These are phyloP conservation scores for Scheffersomyces stipitis DNA, from an alignment of 805 yeast species.

Conservation along the genomic window DNA sequence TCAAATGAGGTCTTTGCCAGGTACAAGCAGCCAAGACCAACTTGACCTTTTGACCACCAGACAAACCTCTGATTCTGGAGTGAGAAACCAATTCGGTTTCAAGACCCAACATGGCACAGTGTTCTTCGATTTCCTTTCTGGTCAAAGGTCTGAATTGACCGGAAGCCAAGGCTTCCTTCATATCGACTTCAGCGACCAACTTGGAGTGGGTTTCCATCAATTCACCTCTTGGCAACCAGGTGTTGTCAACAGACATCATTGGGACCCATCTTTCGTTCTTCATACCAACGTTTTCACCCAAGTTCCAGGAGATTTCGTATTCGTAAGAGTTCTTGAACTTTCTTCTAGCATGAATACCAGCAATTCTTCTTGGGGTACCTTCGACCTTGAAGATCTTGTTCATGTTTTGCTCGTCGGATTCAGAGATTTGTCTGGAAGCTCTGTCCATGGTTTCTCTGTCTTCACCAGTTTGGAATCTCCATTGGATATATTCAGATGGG, in stretches of 20 bases:
- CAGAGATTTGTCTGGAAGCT: slow-evolving; percentile 98
- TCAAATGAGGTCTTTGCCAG: slow-evolving; percentile 99
- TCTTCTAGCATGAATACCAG: slow-evolving; percentile 93
- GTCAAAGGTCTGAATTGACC: slow-evolving; percentile 99
- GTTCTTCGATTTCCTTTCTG: slow-evolving; percentile 99
- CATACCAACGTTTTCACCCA: slow-evolving; percentile 99
- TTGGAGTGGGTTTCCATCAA: slow-evolving; percentile 93
- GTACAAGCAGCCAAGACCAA: slow-evolving; percentile 99
- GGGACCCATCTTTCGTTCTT: slow-evolving; percentile 99
- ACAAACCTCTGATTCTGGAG: slow-evolving; percentile 99
- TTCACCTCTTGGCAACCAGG: slow-evolving; percentile 99
- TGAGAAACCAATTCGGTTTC: slow-evolving; percentile 99
- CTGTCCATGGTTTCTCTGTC: slow-evolving; percentile 99
- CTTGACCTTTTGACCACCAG: slow-evolving; percentile 99
- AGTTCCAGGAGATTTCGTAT: slow-evolving; percentile 95
- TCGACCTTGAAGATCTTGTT: slow-evolving; percentile 99
- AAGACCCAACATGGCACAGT: slow-evolving; percentile 97
- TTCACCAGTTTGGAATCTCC: slow-evolving; percentile 99
- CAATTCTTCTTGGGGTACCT: slow-evolving; percentile 97
- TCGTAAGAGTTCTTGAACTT: slow-evolving; percentile 99
- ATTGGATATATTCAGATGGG: slow-evolving; percentile 99
- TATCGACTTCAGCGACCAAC: slow-evolving; percentile 99
- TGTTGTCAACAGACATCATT: slow-evolving; percentile 99
- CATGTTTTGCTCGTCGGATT: slow-evolving; percentile 96
- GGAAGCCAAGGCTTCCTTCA: slow-evolving; percentile 99